A percentile compares a stretch with the other conserved stretches of the same genome.
Conservation (phyloP, 2,329 filamentous ascomycete genomes). For the Exophiala sp. region DNA sequence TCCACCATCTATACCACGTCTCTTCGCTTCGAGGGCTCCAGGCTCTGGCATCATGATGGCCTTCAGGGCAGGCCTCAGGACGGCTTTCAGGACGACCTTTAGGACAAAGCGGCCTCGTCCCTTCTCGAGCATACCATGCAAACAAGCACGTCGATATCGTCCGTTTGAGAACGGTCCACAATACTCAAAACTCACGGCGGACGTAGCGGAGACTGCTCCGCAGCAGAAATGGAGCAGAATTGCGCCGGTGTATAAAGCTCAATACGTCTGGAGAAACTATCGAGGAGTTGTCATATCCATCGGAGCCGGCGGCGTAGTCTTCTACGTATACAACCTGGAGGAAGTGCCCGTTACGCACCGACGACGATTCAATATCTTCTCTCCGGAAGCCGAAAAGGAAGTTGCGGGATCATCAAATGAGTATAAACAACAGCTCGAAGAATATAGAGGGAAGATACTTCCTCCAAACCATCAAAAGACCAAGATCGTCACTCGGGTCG, state of each 20-base stretch:
- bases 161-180: constrained; percentile 6
- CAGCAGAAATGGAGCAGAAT: constrained; percentile 25
- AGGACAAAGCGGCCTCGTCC: constrained; percentile 2
- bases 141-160: constrained; percentile 1
- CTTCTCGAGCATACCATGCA: background rate
- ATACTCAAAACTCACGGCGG: constrained; percentile 22
- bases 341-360: constrained; percentile 52
- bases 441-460: constrained; percentile 48
- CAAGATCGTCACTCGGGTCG: constrained; percentile 49
- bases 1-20: no score
- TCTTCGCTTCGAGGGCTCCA: no score
- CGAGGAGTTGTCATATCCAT: constrained; percentile 24
- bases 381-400: constrained; percentile 41
- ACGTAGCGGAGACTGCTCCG: background rate
- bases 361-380: constrained; percentile 57
- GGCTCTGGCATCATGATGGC: constrained; percentile 11
- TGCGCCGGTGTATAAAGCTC: constrained; percentile 23
- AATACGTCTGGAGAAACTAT: constrained; percentile 28
- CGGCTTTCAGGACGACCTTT: background rate
- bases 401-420: constrained; percentile 40
- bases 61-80: constrained; percentile 12
- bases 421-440: constrained; percentile 48
- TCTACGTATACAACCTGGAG: constrained; percentile 57
- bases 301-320: constrained; percentile 41
- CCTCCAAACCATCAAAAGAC: constrained; percentile 49